Percentiles rank a stretch among this genome's conserved stretches.
These are phyloP conservation scores for Citrus sp. DNA, from an alignment of 345 rosid species.

Conservation along the genomic window DNA sequence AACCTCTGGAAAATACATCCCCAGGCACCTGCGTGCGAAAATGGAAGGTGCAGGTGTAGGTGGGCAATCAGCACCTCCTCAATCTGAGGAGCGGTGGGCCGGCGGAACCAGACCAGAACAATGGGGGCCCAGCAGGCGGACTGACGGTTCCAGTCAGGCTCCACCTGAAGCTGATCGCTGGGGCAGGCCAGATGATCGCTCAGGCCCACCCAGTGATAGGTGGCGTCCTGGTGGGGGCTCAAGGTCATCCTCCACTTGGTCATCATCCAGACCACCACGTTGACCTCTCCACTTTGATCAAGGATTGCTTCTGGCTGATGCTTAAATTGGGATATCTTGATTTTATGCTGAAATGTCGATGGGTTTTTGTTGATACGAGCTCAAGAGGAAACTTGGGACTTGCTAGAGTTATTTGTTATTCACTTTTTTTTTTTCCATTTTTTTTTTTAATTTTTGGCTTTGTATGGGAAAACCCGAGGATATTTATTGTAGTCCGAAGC, in stretches of 20 bases:
- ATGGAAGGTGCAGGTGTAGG: conserved; percentile 31
- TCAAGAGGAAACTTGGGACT: neutral
- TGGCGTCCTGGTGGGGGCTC: conserved; percentile 55
- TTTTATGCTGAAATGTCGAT: neutral
- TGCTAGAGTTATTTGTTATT: conserved; percentile 1
- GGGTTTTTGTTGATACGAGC: conserved; percentile 8
- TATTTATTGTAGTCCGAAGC: neutral
- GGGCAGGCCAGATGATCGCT: conserved; percentile 47
- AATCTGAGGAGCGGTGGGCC: conserved; percentile 57
- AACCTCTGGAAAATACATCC: conserved; percentile 64
- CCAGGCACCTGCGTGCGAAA: conserved; percentile 42
- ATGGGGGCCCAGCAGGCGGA: conserved; percentile 15
- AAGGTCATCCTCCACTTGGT: conserved; percentile 33
- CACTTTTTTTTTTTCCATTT: neutral
- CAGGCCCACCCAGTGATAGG: conserved; percentile 39
- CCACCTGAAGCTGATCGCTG: conserved; percentile 36
- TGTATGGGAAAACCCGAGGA: neutral
- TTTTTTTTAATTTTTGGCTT: neutral
- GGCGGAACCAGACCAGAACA: conserved; percentile 20
- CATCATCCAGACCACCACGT: conserved; percentile 33
- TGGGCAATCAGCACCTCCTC: conserved; percentile 32
- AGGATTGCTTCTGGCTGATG: neutral
- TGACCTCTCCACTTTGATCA: neutral
- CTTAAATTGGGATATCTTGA: neutral
- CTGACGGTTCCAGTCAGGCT: conserved; percentile 20